Evolutionary conservation across 176 grass and related monocot genomes (phyloP), one percentile per base, ranked within the genome.

Genomic region (Avena eriantha): DNA sequence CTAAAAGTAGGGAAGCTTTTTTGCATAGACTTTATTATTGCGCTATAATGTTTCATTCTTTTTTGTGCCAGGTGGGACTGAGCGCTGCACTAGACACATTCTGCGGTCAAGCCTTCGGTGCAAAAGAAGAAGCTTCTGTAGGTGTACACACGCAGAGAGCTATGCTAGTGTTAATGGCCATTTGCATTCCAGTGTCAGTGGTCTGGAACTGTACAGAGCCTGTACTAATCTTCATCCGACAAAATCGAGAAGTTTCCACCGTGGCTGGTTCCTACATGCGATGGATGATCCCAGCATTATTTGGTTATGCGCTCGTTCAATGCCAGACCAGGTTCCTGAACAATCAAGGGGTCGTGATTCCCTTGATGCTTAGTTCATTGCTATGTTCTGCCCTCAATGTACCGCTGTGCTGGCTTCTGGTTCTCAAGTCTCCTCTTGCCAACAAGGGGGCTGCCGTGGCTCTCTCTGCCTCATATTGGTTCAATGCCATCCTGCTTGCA

Each of bases 311-410:
- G 65, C 48, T 91, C 22, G 83, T 91, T 41, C 92, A 94, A 65
- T 94, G 92, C 74, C 73, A 88, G 43, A 83, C 86, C 23, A 94
- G 86, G 50, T 94, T 94, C 86, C 83, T 94, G 76, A 89, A 89
- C 49, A 86, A 67, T 19, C 92, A 94, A 80, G 86, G 88, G 58
- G 84, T 81, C 35, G 86, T 94, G 17, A 23, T 89, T 86, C 92
- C 92, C 22, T 81, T 94, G 89, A 73, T 94, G n/a, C 29, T 94
- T 71, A 80, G 73, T 34, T 94, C 92, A 24, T 60, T 86, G 21
- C 47, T 94, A n/a, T 91, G 86, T 49, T 80, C 84, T 57, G 10
- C 80, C 15, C 4, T 91, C 14, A 89, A 91, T 13, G 55, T 91
- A 9, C 48, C 85, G 4, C 18, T 94, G 12, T 94, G 92, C 55